Conservation (phyloP, 352 stramenopile genomes). For the Globisporangium solare region DNA sequence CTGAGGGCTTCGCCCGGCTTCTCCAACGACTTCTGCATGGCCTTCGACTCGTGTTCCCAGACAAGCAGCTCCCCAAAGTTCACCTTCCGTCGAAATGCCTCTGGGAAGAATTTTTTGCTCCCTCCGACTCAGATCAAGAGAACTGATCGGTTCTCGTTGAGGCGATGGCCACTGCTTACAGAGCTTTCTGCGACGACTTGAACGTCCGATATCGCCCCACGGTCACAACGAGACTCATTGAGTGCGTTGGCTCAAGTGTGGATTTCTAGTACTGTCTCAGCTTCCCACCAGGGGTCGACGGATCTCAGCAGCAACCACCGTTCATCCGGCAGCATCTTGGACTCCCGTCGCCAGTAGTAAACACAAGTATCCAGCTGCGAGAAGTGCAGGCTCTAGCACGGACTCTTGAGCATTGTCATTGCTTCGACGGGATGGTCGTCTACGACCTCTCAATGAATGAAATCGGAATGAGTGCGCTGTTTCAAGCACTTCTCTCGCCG, state of each 20-base stretch:
- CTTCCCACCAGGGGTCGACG: constrained; percentile 23
- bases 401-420: constrained; percentile 33
- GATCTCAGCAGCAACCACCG: constrained; percentile 21
- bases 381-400: constrained; percentile 45
- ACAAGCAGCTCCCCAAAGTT: constrained; percentile 28
- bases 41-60: constrained; percentile 40
- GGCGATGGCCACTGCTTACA: constrained; percentile 44
- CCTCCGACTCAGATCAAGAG: constrained; percentile 1
- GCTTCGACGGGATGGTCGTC: constrained; percentile 44
- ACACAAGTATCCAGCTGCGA: constrained; percentile 21
- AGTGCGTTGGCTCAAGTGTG: constrained; percentile 45
- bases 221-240: constrained; percentile 36
- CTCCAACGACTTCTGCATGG: constrained; percentile 46
- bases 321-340: constrained; percentile 1
- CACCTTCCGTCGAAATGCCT: constrained; percentile 31
- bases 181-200: constrained; percentile 60
- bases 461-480: constrained; percentile 38
- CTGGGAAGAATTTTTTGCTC: constrained; percentile 51
- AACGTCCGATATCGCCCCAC: constrained; percentile 39
- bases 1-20: constrained; percentile 44
- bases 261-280: constrained; percentile 67
- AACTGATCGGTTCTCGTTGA: constrained; percentile 16
- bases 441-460: constrained; percentile 41
- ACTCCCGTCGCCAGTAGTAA: not conserved
- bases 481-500: constrained; percentile 40